Evolutionary conservation across 2,329 filamentous ascomycete species (phyloP).

Genomic region (Neopestalotiopsis sp.): DNA sequence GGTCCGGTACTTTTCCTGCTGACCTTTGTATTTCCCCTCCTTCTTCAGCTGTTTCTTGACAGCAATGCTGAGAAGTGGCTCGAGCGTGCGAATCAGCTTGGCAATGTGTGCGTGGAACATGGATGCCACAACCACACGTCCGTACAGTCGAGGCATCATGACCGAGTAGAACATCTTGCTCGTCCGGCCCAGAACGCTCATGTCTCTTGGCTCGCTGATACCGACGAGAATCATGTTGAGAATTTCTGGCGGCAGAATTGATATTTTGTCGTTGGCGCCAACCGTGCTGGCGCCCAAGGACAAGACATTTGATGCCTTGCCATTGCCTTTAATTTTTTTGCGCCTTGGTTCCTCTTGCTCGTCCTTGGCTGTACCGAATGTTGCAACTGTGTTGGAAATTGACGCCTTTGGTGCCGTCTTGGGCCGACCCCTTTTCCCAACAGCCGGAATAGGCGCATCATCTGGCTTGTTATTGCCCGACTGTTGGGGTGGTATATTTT

Average conservation of each 20-base stretch:
- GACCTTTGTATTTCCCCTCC: slow-evolving; percentile 20
- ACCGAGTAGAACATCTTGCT: slow-evolving; percentile 16
- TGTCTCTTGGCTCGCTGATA: neutral
- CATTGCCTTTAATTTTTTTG: neutral
- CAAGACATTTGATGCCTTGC: neutral
- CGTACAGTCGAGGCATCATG: slow-evolving; percentile 17
- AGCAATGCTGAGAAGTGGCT: slow-evolving; percentile 17
- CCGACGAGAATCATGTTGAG: slow-evolving; percentile 15
- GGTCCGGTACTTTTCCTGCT: slow-evolving; percentile 15
- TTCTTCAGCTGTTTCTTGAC: slow-evolving; percentile 20
- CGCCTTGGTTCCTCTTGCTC: neutral
- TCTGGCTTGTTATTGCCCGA: slow-evolving; percentile 1
- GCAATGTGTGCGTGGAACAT: slow-evolving; percentile 19
- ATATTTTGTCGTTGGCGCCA: slow-evolving; percentile 2
- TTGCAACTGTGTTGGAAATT: neutral
- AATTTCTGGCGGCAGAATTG: slow-evolving; percentile 15
- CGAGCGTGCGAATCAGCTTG: slow-evolving; percentile 20
- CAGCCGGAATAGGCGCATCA: neutral
- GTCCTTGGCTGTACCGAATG: neutral
- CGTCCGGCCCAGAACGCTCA: slow-evolving; percentile 13
- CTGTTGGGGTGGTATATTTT: neutral
- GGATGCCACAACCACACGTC: slow-evolving; percentile 9
- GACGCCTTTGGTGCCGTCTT: neutral
- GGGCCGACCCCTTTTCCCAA: neutral
- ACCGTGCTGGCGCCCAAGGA: neutral